Base-by-base conservation (phyloP, 257 asterid genomes). In the Jacaranda copaia region DNA sequence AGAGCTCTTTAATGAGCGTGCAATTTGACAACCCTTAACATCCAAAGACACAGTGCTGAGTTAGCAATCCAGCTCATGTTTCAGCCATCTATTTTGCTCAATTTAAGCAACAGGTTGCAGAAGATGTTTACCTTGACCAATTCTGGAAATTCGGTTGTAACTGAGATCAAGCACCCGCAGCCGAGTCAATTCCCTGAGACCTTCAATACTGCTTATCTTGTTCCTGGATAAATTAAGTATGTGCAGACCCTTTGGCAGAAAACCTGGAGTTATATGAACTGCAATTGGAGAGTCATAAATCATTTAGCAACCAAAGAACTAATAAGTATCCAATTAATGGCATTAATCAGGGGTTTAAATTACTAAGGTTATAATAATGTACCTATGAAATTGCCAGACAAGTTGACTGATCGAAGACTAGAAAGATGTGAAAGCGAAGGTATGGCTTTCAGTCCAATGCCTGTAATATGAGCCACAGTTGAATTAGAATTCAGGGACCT, bases 171-270 rank as follows among this genome's bases (percentile, higher is more conserved):
- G 92, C 35, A 90, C 85, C 11, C 97, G 87, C n/a, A 94, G 76
- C 40, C 90, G 88, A 32, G 94, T 85, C 84, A 92, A 66, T 42
- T 94, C 98, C 77, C 94, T 82, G 76, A 94, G 87, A 20, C 98
- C 97, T 82, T 90, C 97, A 56, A 89, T 90, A 10, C 90, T 69
- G 74, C 68, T 76, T 69, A 94, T 94, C 87, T 89, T 89, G 91
- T 94, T 94, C 83, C 83, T 90, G 25, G 98, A 89, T 75, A 94
- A 70, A 68, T 92, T 81, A 69, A 94, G 94, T 77, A 84, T 73
- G 65, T 94, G 98, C 60, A 94, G 96, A 72, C 97, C 94, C 85
- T 86, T 88, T 36, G 98, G 97, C 55, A 94, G 89, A 57, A 91
- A 89, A 36, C 97, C 97, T 56, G 90, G 87, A 81, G 92, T 81